These are phyloP conservation scores for Aspergillus tubingensis DNA, from an alignment of 2,329 filamentous ascomycete species.

Conservation along the genomic window DNA sequence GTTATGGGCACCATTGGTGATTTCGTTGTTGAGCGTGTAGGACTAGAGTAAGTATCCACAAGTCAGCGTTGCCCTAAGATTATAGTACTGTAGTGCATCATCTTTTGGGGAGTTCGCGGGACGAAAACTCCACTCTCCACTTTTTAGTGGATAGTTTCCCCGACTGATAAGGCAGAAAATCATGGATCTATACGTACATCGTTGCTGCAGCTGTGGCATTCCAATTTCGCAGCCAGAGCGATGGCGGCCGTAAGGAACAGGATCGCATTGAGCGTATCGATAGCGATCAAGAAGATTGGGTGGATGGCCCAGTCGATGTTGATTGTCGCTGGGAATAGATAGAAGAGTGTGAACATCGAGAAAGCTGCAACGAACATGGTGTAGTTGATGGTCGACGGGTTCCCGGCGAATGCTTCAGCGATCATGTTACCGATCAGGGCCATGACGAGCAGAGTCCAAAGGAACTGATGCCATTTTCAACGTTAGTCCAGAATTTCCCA, in stretches of 20 bases:
- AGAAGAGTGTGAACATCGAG: constrained; percentile 51
- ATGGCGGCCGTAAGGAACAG: constrained; percentile 53
- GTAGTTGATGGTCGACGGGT: constrained; percentile 60
- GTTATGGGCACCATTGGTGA: constrained; percentile 46
- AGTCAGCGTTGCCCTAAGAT: constrained; percentile 6
- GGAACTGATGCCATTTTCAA: constrained; percentile 48
- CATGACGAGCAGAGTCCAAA: constrained; percentile 63
- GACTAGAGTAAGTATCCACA: constrained; percentile 26
- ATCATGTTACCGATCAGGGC: constrained; percentile 66
- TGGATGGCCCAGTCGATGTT: constrained; percentile 44
- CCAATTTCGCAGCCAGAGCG: constrained; percentile 50
- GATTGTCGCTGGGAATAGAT: constrained; percentile 48
- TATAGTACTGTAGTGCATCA: neutral
- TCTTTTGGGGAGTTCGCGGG: neutral
- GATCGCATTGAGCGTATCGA: constrained; percentile 51
- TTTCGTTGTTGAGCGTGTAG: constrained; percentile 46
- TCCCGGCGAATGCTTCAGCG: constrained; percentile 52
- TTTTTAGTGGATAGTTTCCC: neutral
- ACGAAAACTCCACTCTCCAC: neutral
- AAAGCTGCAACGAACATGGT: constrained; percentile 52
- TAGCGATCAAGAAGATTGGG: constrained; percentile 45
- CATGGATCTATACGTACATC: constrained; percentile 36
- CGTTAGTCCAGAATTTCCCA: neutral
- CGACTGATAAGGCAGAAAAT: neutral
- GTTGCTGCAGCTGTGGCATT: constrained; percentile 49